Percentiles rank a stretch among this genome's conserved stretches.
Conservation (phyloP, 1,284 basidiomycete genomes). For the Ceratobasidium sp. region DNA sequence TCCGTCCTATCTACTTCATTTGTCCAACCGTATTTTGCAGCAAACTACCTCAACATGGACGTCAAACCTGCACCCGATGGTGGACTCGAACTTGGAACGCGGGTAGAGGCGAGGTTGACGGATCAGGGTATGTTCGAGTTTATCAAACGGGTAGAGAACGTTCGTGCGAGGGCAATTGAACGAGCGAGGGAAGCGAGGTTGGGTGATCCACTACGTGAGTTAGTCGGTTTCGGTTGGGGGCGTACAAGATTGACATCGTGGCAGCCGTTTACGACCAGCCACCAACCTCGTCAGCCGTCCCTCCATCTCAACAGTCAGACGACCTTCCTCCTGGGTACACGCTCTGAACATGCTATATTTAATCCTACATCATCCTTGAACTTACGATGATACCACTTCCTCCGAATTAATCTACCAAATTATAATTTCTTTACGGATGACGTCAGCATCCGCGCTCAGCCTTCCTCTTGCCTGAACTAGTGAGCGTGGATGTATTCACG, state of each 20-base stretch:
- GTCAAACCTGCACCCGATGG: slow-evolving; percentile 76
- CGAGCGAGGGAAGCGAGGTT: slow-evolving; percentile 75
- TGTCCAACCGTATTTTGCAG: slow-evolving; percentile 78
- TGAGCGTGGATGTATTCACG: no score
- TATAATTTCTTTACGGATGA: no score
- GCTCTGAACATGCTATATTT: background rate
- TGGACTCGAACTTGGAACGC: slow-evolving; percentile 73
- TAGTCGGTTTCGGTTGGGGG: no score
- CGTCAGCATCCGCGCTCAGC: no score
- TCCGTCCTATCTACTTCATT: slow-evolving; percentile 77
- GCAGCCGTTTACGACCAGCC: slow-evolving; percentile 17
- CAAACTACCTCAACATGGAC: slow-evolving; percentile 76
- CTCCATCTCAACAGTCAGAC: background rate
- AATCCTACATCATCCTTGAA: no score
- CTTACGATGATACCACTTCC: no score
- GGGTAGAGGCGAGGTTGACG: slow-evolving; percentile 74
- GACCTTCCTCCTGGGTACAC: slow-evolving; percentile 29
- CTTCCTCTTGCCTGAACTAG: no score
- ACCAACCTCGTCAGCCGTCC: background rate
- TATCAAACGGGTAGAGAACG: slow-evolving; percentile 77
- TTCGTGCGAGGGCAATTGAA: slow-evolving; percentile 78
- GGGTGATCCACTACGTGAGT: slow-evolving; percentile 76
- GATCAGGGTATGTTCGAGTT: slow-evolving; percentile 80
- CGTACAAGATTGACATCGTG: background rate
- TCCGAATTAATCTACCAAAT: no score